Conservation (phyloP, 2,329 filamentous ascomycete genomes). For the Aspergillus arachidicola region DNA sequence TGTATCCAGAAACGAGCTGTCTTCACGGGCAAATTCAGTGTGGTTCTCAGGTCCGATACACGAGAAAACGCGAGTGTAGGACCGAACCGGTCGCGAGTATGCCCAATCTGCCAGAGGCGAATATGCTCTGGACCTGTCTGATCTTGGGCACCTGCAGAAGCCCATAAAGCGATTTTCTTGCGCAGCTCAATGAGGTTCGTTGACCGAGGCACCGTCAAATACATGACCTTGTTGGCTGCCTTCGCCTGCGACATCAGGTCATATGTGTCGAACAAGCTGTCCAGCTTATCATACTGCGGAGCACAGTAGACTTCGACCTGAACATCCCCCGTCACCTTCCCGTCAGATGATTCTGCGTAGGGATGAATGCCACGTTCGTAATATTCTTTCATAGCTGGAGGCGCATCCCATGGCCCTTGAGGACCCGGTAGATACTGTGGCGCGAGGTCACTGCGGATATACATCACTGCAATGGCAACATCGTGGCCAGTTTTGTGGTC, state of each 20-base stretch:
- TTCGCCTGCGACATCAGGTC: slow-evolving; percentile 46
- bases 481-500: slow-evolving; percentile 48
- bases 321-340: slow-evolving; percentile 27
- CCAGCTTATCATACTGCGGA: slow-evolving; percentile 34
- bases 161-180: slow-evolving; percentile 37
- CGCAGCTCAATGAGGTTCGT: slow-evolving; percentile 41
- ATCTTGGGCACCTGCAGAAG: slow-evolving; percentile 27
- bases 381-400: slow-evolving; percentile 44
- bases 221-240: slow-evolving; percentile 35
- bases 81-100: slow-evolving; percentile 33
- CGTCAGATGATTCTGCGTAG: slow-evolving; percentile 13
- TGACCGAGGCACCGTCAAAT: slow-evolving; percentile 37
- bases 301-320: slow-evolving; percentile 46
- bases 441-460: slow-evolving; percentile 55
- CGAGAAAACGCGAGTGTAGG: slow-evolving; percentile 39
- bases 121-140: slow-evolving; percentile 35
- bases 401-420: slow-evolving; percentile 52
- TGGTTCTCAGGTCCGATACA: slow-evolving; percentile 34
- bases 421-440: slow-evolving; percentile 44
- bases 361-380: slow-evolving; percentile 35
- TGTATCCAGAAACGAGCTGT: slow-evolving; percentile 44
- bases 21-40: slow-evolving; percentile 30
- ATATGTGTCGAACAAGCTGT: slow-evolving; percentile 47
- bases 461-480: slow-evolving; percentile 59
- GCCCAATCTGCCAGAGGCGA: slow-evolving; percentile 45